Evolutionary conservation across 176 grass and related monocot species (phyloP), one percentile per base, ranked within the genome.

Genomic region (Raddia guianensis): DNA sequence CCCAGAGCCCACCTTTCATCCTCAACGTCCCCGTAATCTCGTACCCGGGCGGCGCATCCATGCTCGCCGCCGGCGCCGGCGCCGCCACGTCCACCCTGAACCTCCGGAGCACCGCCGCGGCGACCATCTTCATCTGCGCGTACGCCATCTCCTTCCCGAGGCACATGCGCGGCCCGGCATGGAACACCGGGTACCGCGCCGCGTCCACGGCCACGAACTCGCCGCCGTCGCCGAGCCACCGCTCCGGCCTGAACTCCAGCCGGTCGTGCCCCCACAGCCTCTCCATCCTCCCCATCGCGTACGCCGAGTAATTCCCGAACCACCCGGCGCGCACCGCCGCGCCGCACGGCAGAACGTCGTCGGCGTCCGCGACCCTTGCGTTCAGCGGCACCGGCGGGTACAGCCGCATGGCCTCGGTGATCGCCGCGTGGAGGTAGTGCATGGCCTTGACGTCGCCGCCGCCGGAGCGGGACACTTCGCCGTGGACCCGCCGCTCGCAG

Each of bases 91-190:
- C 69, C 16, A 96, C 9, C 1, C 20, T 43, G 67, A 84, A 96
- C 72, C 53, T 78, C 66, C 59, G 66, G 14, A 96, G 46, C 49
- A 96, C 70, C 9, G 85, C 82, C 1, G 85, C 79, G 4, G 76
- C 93, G 1, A 90, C 87, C 7, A 88, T 66, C 88, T 97, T 93
- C 93, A 97, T 97, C 86, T 97, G 90, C 70, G 87, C 48, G 65
- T 93, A 97, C n/a, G 87, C 93, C 93, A 96, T 93, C 72, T 93
- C 90, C 80, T 87, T 92, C 9, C 93, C 93, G 27, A 87, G 70
- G 68, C 93, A 95, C 59, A 61, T 72, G 71, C 93, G 78, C 15
- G 90, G 90, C 5, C 93, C 90, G 0, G 85, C 78, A 73, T 95
- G 90, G 72, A 95, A 95, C 75, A 79, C 90, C 49, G 89, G 78